Conservation (phyloP, 345 rosid genomes). For the Microcos paniculata region DNA sequence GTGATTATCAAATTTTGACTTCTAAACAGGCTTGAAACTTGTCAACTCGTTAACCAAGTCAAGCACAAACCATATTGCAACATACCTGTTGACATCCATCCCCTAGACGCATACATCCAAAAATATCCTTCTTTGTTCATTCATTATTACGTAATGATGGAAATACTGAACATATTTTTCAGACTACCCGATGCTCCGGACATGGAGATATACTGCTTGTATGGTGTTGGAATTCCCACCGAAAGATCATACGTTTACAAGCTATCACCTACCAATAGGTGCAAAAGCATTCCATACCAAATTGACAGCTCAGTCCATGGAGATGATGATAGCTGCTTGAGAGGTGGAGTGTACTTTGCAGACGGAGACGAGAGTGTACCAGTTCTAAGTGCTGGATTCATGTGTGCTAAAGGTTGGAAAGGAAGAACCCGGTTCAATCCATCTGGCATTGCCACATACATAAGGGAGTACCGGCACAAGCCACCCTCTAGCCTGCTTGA, state of each 20-base stretch:
- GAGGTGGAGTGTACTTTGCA: slow-evolving; percentile 43
- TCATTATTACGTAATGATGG: background rate
- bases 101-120: background rate
- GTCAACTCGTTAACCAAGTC: background rate
- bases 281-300: slow-evolving; percentile 64
- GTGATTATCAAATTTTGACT: background rate
- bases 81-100: background rate
- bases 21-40: background rate
- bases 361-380: slow-evolving; percentile 75
- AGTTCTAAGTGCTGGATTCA: slow-evolving; percentile 61
- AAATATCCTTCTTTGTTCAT: background rate
- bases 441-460: slow-evolving; percentile 39
- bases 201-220: slow-evolving; percentile 66
- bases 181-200: slow-evolving; percentile 73
- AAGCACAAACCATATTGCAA: background rate
- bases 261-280: slow-evolving; percentile 37
- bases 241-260: slow-evolving; percentile 74
- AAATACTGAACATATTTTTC: slow-evolving; percentile 13
- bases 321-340: slow-evolving; percentile 43
- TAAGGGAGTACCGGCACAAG: slow-evolving; percentile 61
- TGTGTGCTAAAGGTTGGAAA: slow-evolving; percentile 76
- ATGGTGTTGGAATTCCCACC: slow-evolving; percentile 70
- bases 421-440: slow-evolving; percentile 77
- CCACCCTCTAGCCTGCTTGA: slow-evolving; percentile 52
- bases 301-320: slow-evolving; percentile 54